Evolutionary conservation across 306 rosid genomes (phyloP), one percentile per base, ranked within the genome.

Genomic region (Inga laurina): DNA sequence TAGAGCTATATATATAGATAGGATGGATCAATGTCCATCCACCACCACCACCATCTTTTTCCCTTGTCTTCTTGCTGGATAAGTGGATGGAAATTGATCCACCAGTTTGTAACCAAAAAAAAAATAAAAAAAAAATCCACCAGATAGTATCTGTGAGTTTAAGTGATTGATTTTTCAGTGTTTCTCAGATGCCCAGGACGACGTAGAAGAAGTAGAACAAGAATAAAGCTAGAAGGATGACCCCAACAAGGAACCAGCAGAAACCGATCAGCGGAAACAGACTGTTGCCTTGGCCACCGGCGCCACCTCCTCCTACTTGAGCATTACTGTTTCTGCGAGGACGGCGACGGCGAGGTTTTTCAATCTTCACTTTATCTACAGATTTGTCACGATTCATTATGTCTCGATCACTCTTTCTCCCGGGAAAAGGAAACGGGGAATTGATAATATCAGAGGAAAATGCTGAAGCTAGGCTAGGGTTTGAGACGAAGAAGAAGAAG

Each of bases 341-440:
- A 32, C 9, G 79, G 37, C 74, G 70, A 1, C 75, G 75, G 27
- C 12, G 85, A 54, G 7, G 64, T 59, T 59, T 59, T 10, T 59
- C 66, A 11, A 59, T 59, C 66, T 70, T 81, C 9, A 71, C 3
- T 69, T 4, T 85, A 73, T 85, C 88, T 81, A 81, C 27, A 45
- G 79, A 76, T 59, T 61, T 81, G 84, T 85, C 88, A 15, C 88
- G 54, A 15, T 9, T 37, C 88, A 81, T 76, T 82, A 12, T 30
- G 27, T 12, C 8, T 24, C 35, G 3, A 3, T 46, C 32, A 7
- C 4, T 22, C 51, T 35, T 32, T n/a, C 10, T 10, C 16, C 10
- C 16, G 1, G 2, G 16, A 72, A 67, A 67, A 12, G 34, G 52
- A 21, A 41, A 44, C 7, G 11, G 34, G n/a, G 15, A 18, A 41